Evolutionary conservation across 1,139 yeast species (phyloP).

Genomic region (Magnusiomyces starmeri): DNA sequence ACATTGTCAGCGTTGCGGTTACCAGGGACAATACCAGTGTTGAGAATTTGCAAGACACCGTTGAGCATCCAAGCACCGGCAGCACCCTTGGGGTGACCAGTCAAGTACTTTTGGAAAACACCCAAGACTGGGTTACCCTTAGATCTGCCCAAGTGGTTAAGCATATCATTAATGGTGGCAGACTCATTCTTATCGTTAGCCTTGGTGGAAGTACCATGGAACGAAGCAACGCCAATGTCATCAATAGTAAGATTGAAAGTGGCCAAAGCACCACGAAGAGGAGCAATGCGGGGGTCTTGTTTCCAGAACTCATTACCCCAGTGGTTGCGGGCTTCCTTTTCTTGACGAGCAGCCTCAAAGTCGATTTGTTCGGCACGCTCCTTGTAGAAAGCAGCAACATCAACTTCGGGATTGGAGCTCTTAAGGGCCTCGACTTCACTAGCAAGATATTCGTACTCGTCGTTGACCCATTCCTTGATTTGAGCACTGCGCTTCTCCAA

Average conservation of each 20-base stretch:
- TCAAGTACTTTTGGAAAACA: slow-evolving; percentile 96
- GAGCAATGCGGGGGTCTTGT: slow-evolving; percentile 90
- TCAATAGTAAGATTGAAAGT: slow-evolving; percentile 87
- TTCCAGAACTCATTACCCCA: slow-evolving; percentile 95
- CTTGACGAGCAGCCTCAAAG: slow-evolving; percentile 79
- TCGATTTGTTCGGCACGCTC: slow-evolving; percentile 86
- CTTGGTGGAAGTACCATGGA: slow-evolving; percentile 98
- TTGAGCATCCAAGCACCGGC: slow-evolving; percentile 99
- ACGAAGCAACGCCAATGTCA: slow-evolving; percentile 94
- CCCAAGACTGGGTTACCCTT: slow-evolving; percentile 97
- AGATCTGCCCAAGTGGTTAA: slow-evolving; percentile 90
- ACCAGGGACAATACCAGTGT: slow-evolving; percentile 95
- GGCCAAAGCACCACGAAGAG: slow-evolving; percentile 94
- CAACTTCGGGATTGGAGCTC: slow-evolving; percentile 56
- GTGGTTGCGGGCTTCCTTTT: slow-evolving; percentile 80
- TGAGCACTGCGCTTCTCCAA: slow-evolving; percentile 70
- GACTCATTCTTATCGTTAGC: slow-evolving; percentile 99
- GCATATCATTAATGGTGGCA: slow-evolving; percentile 82
- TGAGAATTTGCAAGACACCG: slow-evolving; percentile 91
- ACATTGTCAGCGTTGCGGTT: slow-evolving; percentile 97
- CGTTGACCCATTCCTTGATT: slow-evolving; percentile 77
- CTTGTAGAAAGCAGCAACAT: slow-evolving; percentile 47
- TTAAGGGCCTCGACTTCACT: slow-evolving; percentile 61
- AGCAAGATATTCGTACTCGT: slow-evolving; percentile 64
- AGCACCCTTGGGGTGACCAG: slow-evolving; percentile 99